Percentiles rank a stretch among this genome's conserved stretches.
These are phyloP conservation scores for Solanum hybrid DNA, from an alignment of 305 asterid species.

Conservation along the genomic window DNA sequence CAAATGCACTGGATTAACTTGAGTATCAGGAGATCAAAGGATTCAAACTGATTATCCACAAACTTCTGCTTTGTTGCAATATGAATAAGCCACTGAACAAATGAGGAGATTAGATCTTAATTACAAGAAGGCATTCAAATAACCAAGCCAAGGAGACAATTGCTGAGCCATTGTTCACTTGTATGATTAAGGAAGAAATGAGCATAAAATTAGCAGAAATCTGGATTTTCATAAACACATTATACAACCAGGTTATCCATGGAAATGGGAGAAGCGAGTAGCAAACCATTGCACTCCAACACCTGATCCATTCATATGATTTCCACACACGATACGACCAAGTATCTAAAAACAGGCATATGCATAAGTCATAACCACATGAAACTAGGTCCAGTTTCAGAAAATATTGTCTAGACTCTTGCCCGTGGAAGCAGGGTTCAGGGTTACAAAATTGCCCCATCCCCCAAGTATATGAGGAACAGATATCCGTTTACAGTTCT, in stretches of 20 bases:
- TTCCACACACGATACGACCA: background rate
- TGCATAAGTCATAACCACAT: background rate
- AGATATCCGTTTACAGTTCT: background rate
- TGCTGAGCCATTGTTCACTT: background rate
- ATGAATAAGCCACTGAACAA: background rate
- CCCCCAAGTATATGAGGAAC: background rate
- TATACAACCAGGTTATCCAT: background rate
- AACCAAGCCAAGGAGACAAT: background rate
- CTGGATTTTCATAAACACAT: background rate
- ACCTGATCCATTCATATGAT: background rate
- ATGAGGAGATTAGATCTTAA: background rate
- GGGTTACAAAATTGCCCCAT: background rate
- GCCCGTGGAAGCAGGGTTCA: background rate
- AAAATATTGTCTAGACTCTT: background rate
- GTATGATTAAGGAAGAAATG: background rate
- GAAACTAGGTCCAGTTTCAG: background rate
- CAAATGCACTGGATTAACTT: slow-evolving; percentile 13
- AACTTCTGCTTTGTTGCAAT: background rate
- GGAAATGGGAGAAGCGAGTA: background rate
- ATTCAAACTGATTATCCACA: background rate
- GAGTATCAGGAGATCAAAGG: background rate
- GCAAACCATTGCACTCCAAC: background rate
- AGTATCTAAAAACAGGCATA: background rate
- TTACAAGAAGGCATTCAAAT: background rate
- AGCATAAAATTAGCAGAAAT: background rate